Base-by-base conservation (phyloP, 306 rosid genomes). In the Malus sylvestris region DNA sequence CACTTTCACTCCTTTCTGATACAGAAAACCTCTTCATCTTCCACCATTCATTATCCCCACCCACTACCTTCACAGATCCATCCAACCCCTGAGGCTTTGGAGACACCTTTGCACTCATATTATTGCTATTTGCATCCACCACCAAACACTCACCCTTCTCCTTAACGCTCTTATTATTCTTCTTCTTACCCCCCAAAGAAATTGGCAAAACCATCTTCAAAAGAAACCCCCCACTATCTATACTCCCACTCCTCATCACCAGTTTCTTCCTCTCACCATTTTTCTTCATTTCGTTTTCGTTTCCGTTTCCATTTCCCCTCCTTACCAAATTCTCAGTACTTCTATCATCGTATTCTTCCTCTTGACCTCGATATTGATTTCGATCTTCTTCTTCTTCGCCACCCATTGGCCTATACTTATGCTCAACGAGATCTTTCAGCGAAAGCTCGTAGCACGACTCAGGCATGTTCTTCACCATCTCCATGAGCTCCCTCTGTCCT, bases 401-500 rank as follows among this genome's bases (percentile, higher is more conserved):
- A 16, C 35, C 45, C 44, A 81, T 23, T 12, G 88, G 87, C 25
- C 62, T 19, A 10, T 84, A 12, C 29, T 66, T 61, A 18, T 64
- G 81, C 63, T 95, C 98, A 1, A 95, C 97, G 7, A 95, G 90
- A 83, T 95, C 98, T 58, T 84, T 95, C 35, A 95, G 51, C 7
- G 98, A 90, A 57, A 95, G 96, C 77, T 95, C 98, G 78, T 95
- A 95, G 72, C 84, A 79, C 4, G 96, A 79, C 68, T 95, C 98
- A 0, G 98, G 98, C 96, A 95, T 89, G 81, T 84, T 86, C 51
- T 76, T 78, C 10, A 95, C 98, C 97, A 95, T 90, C 8, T 95
- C 97, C 97, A 95, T 95, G 16, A 95, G 87, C 77, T 95, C 98
- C 45, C 65, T 81, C 73, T 92, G 98, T 2, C 98, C 98, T 65